Conservation (phyloP, 805 yeast species). For the Cyberlindnera samutprakarnensis region DNA sequence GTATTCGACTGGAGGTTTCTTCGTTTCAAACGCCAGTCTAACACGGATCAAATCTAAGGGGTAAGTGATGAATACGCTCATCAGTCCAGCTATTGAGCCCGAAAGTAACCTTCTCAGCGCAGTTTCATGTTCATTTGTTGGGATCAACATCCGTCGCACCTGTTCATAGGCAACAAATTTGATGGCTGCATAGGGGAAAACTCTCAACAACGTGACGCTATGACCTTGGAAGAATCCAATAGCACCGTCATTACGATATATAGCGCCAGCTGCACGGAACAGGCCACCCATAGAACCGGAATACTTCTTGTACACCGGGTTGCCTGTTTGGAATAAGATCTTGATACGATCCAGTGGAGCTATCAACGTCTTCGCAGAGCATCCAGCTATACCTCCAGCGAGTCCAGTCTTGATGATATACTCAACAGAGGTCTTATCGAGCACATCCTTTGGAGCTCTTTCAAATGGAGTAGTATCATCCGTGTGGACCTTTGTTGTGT, state of each 20-base stretch:
- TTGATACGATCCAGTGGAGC: slow-evolving; percentile 96
- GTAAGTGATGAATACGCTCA: slow-evolving; percentile 82
- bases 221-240: slow-evolving; percentile 91
- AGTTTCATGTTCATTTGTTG: slow-evolving; percentile 67
- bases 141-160: slow-evolving; percentile 71
- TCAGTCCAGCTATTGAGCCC: slow-evolving; percentile 86
- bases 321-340: slow-evolving; percentile 89
- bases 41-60: slow-evolving; percentile 90
- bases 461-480: slow-evolving; percentile 17
- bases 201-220: slow-evolving; percentile 82
- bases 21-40: slow-evolving; percentile 83
- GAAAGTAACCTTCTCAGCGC: slow-evolving; percentile 74
- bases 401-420: slow-evolving; percentile 79
- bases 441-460: slow-evolving; percentile 4
- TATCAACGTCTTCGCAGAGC: slow-evolving; percentile 90
- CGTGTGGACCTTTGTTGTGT: slow-evolving; percentile 10
- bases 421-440: slow-evolving; percentile 66
- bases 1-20: slow-evolving; percentile 12
- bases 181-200: slow-evolving; percentile 95
- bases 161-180: slow-evolving; percentile 97
- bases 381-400: slow-evolving; percentile 95
- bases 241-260: slow-evolving; percentile 62
- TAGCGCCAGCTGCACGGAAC: slow-evolving; percentile 60
- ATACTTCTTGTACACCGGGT: slow-evolving; percentile 77
- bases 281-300: slow-evolving; percentile 78